phyloP scores from a whole-genome alignment of 2,329 filamentous ascomycete genomes.

The Pseudocercospora macadamiae region DNA sequence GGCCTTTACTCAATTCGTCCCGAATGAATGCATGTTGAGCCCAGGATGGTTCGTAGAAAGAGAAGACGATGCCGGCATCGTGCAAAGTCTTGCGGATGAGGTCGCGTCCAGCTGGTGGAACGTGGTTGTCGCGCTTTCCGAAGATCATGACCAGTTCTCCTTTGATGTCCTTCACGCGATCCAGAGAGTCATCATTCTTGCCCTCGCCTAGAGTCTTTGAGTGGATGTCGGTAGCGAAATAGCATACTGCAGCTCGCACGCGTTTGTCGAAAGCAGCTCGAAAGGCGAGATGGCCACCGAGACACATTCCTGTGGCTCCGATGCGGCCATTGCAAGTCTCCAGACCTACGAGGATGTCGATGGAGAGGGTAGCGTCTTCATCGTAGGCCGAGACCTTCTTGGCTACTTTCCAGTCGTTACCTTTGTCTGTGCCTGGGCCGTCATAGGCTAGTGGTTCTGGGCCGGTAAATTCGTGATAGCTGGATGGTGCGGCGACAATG shows the following conservation, averaged over 20 bases:
- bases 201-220: constrained; percentile 71
- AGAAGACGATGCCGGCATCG: constrained; percentile 72
- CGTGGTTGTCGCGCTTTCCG: constrained; percentile 87
- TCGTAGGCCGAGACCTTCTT: constrained; percentile 85
- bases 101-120: constrained; percentile 79
- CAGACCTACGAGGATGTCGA: constrained; percentile 46
- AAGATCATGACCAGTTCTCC: constrained; percentile 88
- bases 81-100: constrained; percentile 80
- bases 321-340: constrained; percentile 55
- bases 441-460: constrained; percentile 85
- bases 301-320: constrained; percentile 79
- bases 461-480: constrained; percentile 90
- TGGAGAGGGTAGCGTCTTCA: constrained; percentile 52
- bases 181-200: constrained; percentile 65
- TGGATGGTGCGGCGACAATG: constrained; percentile 87
- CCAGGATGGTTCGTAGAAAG: constrained; percentile 89
- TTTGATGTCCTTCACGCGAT: constrained; percentile 62
- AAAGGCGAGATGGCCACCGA: constrained; percentile 85
- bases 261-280: constrained; percentile 73
- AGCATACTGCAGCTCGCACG: constrained; percentile 77
- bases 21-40: constrained; percentile 94
- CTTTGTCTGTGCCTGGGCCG: constrained; percentile 80
- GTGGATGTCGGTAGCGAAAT: constrained; percentile 93
- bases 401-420: constrained; percentile 82
- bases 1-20: constrained; percentile 86